Conservation (phyloP, 768 basidiomycete species). For the Fomitopsis serialis region DNA sequence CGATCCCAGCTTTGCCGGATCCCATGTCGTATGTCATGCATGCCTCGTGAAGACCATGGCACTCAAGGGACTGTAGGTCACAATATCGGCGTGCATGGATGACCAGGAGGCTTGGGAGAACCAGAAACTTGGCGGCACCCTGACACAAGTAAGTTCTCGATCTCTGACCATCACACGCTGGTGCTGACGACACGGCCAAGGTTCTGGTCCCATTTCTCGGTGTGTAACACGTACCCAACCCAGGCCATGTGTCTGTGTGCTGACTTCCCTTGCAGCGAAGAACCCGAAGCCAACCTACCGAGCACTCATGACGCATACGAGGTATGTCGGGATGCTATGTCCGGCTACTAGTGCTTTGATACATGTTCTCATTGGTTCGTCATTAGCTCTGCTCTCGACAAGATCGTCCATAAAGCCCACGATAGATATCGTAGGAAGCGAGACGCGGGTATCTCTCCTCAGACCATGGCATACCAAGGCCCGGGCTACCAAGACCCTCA, state of each 20-base stretch:
- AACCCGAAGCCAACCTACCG: slow-evolving; percentile 7
- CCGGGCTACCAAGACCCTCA: too few relatives aligned
- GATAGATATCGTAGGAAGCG: too few relatives aligned
- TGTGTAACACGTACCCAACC: not conserved
- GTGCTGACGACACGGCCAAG: not conserved
- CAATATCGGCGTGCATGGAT: slow-evolving; percentile 19
- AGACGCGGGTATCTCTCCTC: too few relatives aligned
- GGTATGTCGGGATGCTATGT: not conserved
- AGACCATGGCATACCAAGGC: too few relatives aligned
- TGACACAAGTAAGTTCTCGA: slow-evolving; percentile 7
- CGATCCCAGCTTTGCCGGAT: not conserved
- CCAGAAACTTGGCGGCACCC: slow-evolving; percentile 10
- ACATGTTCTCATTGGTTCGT: too few relatives aligned
- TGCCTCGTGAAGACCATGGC: not conserved
- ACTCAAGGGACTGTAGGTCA: not conserved
- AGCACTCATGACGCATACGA: not conserved
- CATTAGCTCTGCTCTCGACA: too few relatives aligned
- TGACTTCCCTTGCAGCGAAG: not conserved
- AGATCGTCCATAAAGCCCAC: too few relatives aligned
- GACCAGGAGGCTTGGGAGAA: slow-evolving; percentile 17
- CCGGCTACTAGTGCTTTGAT: too few relatives aligned
- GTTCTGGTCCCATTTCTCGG: slow-evolving; percentile 2
- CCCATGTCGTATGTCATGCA: not conserved
- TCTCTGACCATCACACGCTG: not conserved
- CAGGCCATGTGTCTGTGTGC: too few relatives aligned